Base-by-base conservation (phyloP, 768 basidiomycete genomes). In the Butyriboletus loyo region DNA sequence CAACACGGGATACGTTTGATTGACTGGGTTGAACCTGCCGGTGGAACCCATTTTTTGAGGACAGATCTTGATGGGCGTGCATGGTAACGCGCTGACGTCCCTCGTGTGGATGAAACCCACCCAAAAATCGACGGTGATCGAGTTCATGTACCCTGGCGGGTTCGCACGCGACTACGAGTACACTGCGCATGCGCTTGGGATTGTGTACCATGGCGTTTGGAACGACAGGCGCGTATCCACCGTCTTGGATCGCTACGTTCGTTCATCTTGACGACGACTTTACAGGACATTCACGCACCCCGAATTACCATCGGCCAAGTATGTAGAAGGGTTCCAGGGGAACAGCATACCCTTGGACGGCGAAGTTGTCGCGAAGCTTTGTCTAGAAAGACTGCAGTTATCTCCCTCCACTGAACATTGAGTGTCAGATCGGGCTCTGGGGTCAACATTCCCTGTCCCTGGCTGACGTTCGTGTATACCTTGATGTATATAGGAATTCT, bases 51-150 rank as follows among this genome's bases (percentile, higher is more conserved):
- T 11, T 39, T 38, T 11, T n/a, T 11, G 19, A 31, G n/a, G 27
- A 7, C 54, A 96, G 93, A 91, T 96, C 62, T 81, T 96, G 85
- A 87, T 95, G 80, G 93, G 93, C 52, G 87, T 96, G 15, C 93
- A 96, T 61, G 93, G 94, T 10, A 96, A 97, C 64, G 94, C 91
- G 30, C 68, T 97, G 35, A 95, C 92, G 0, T 80, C 90, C 27
- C 78, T 95, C 1, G 66, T 97, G 5, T 97, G 92, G 93, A 97
- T 96, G 94, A 86, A 88, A 22, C 88, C 90, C 2, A 82, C 81
- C 4, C 84, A 85, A 6, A 77, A 86, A 17, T 80, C 90, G 30
- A 92, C 94, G 0, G 92, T 97, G 30, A 90, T 96, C 64, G 94
- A 97, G 63, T 93, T 97, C 71, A 94, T 93, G 69, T 90, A 77